Conservation (phyloP, 2,329 filamentous ascomycete species). For the Claviceps pazoutovae region DNA sequence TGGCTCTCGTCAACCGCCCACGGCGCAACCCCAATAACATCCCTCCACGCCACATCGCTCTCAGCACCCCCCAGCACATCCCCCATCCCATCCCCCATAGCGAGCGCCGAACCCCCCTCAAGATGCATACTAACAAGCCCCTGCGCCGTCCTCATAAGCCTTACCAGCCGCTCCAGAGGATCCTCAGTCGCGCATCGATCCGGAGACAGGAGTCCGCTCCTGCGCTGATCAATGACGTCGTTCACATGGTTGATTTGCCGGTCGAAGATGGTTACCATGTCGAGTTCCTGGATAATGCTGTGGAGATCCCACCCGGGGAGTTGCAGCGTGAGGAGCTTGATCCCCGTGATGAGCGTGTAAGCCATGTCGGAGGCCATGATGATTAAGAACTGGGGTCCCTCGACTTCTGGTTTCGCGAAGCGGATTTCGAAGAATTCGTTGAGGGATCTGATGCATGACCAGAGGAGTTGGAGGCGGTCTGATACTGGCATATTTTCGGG, state of each 20-base stretch:
- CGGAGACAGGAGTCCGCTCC: slow-evolving; percentile 12
- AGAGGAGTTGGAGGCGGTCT: slow-evolving; percentile 32
- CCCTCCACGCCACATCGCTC: slow-evolving; percentile 9
- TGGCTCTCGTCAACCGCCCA: slow-evolving; percentile 4
- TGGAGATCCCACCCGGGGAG: slow-evolving; percentile 32
- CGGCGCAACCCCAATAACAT: slow-evolving; percentile 6
- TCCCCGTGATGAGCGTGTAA: slow-evolving; percentile 30
- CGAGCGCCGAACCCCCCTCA: slow-evolving; percentile 11
- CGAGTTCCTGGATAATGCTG: slow-evolving; percentile 21
- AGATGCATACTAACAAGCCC: slow-evolving; percentile 19
- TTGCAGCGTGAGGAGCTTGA: slow-evolving; percentile 32
- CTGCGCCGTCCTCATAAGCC: slow-evolving; percentile 17
- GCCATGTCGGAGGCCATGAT: slow-evolving; percentile 33
- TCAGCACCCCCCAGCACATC: no score
- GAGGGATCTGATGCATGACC: slow-evolving; percentile 27
- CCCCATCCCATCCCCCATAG: slow-evolving; percentile 9
- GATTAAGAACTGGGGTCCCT: slow-evolving; percentile 27
- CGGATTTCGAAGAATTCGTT: slow-evolving; percentile 25
- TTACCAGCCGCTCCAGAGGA: slow-evolving; percentile 18
- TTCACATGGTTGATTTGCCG: slow-evolving; percentile 17
- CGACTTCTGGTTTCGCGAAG: slow-evolving; percentile 17
- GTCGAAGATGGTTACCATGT: slow-evolving; percentile 10
- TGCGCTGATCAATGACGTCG: slow-evolving; percentile 17
- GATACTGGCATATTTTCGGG: slow-evolving; percentile 18
- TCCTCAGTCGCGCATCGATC: slow-evolving; percentile 12